Evolutionary conservation across 1,284 basidiomycete species (phyloP), one percentile per base, ranked within the genome.

Genomic region (Ceratobasidium sp.): DNA sequence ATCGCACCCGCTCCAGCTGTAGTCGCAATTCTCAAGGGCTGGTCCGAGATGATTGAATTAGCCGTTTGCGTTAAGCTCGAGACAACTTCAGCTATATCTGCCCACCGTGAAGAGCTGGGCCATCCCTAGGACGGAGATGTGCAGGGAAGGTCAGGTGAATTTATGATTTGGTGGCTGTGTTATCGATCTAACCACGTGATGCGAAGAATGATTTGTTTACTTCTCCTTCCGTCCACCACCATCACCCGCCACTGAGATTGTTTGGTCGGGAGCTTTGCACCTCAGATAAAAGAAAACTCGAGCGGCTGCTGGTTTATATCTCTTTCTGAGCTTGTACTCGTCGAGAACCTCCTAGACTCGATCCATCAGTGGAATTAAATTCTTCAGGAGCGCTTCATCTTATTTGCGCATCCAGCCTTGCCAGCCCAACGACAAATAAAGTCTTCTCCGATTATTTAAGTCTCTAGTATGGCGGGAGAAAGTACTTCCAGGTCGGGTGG

Each of bases 381-480:
- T 51, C 48, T 51, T 8, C n/a, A n/a, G n/a, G n/a, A n/a, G n/a
- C n/a, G n/a, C n/a, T n/a, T n/a, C n/a, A n/a, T n/a, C n/a, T n/a
- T n/a, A n/a, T n/a, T n/a, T n/a, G n/a, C n/a, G n/a, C n/a, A n/a
- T n/a, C n/a, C n/a, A n/a, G n/a, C n/a, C n/a, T n/a, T n/a, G n/a
- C n/a, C n/a, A n/a, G n/a, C n/a, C n/a, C n/a, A n/a, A n/a, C n/a
- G n/a, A n/a, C n/a, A n/a, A n/a, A n/a, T n/a, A n/a, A n/a, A n/a
- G n/a, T n/a, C n/a, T n/a, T n/a, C n/a, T n/a, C n/a, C n/a, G n/a
- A n/a, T n/a, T 51, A 51, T 11, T n/a, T 27, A 29, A 56, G 29
- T 34, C 22, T 3, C 27, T 53, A 71, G 54, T 24, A 83, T 83
- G 82, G 81, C 81, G 39, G 80, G 81, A 61, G 81, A 82, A 74